A percentile compares a stretch with the other conserved stretches of the same genome.
Evolutionary conservation across 164 flowering plant species (phyloP).

Genomic region (Taxillus chinensis): DNA sequence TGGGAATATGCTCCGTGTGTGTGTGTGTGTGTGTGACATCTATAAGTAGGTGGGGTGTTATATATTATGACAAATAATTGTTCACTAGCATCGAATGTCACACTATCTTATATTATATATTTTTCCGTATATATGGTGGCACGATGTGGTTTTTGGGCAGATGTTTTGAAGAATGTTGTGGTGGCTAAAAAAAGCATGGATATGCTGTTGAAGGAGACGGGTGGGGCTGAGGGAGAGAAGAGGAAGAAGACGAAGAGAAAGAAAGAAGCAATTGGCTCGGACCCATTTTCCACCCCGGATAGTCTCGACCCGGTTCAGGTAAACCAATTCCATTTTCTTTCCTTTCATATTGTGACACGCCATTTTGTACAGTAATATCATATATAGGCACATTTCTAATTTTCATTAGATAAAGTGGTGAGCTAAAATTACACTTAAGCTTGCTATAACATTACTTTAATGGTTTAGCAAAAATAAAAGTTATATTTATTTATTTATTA

Average conservation of each 20-base stretch:
- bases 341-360: too few species aligned
- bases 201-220: slow-evolving; percentile 32
- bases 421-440: too few species aligned
- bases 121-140: background rate
- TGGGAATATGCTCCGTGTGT: too few species aligned
- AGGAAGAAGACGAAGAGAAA: slow-evolving; percentile 10
- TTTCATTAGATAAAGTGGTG: too few species aligned
- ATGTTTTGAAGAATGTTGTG: slow-evolving; percentile 68
- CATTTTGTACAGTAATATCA: too few species aligned
- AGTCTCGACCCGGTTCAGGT: slow-evolving; percentile 14
- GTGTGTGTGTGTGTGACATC: too few species aligned
- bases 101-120: background rate
- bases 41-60: background rate
- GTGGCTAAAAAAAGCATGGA: slow-evolving; percentile 56
- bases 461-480: too few species aligned
- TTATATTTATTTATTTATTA: too few species aligned
- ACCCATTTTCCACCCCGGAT: slow-evolving; percentile 10
- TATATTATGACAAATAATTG: background rate
- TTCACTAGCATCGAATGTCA: too few species aligned
- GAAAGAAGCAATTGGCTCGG: slow-evolving; percentile 7
- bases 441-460: too few species aligned
- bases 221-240: slow-evolving; percentile 16
- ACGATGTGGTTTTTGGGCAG: slow-evolving; percentile 19
- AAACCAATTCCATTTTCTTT: background rate
- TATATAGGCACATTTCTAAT: too few species aligned